Base-by-base conservation (phyloP, 768 basidiomycete species). In the Tricholoma bakamatsutake region DNA sequence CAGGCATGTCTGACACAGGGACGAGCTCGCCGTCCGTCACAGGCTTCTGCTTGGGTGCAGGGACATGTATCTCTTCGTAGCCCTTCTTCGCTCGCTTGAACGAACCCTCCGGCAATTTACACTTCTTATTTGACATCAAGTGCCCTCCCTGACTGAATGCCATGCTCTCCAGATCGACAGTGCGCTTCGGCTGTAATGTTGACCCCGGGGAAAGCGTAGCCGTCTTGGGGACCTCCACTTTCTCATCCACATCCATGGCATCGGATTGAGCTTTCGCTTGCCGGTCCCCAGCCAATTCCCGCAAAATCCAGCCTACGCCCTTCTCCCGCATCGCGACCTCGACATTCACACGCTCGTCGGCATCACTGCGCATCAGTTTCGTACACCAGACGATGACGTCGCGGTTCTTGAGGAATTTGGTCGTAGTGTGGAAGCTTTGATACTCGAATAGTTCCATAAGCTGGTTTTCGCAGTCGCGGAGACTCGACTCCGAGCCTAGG, bases 321-420 rank as follows among this genome's bases (percentile, higher is more conserved):
- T 92, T 96, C 75, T 98, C 96, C 45, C 96, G 80, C 97, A 99
- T 99, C 0, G 93, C 93, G 3, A 98, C 96, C 71, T 98, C 96
- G 37, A 97, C 83, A 65, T 98, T 92, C 42, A 95, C 83, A 46
- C 88, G 82, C 67, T 93, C 92, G 45, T 98, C 88, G 0, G 90
- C 90, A 62, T 88, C 85, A 53, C 87, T 88, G 24, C 96, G 83
- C 71, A 93, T 90, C 50, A 98, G 81, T 71, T 95, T 95, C 47
- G 97, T 99, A 64, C 93, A 97, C 97, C 97, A 99, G 0, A 98
- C 93, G 49, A 98, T 78, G 56, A 93, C 88, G 51, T 99, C 97
- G 54, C 95, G 84, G 74, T 98, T 98, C 72, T 94, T 93, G 67
- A 96, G 81, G 65, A 98, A 88, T 57, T 85, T 88, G 13, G 88